Evolutionary conservation across 805 yeast species (phyloP), one percentile per base, ranked within the genome.

Genomic region (Pichia sporocuriosa): DNA sequence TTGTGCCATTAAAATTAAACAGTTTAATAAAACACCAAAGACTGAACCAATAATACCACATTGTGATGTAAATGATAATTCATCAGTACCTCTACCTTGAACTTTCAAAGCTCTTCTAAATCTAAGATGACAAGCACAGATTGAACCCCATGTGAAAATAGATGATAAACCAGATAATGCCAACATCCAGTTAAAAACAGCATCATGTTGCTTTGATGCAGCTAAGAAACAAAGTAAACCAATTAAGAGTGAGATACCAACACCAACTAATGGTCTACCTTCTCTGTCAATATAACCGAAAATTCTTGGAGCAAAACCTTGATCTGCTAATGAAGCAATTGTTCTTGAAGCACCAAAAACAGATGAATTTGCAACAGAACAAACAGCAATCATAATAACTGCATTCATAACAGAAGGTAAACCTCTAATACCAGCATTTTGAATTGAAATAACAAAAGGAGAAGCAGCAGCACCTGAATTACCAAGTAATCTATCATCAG

Each of bases 231-330:
- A 74, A 16, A 79, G 53, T 41, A 78, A 60, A 27, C 82, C 84
- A 56, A 79, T 66, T 4, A 68, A 43, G 44, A 76, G 62, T 12
- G 81, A 69, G 23, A 69, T 64, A 16, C 63, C 52, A 51, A 82
- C 74, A n/a, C 87, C 89, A 37, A 72, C 75, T 40, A 83, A 58
- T 6, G 95, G 95, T 54, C 95, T 72, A 39, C 95, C 95, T 40
- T 65, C 64, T 48, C 81, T 70, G 58, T 85, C 94, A 44, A 84
- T 75, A 61, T 81, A 81, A 26, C 78, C 78, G 43, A 81, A 70
- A 26, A 71, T 52, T 42, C 62, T 59, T 49, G 88, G 88, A 34
- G 79, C 81, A 51, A 73, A 71, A 9, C 84, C 84, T 59, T 79
- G 84, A 41, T 75, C 77, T 8, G 86, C 81, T 51, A 82, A 62